These are phyloP conservation scores for Neurospora sp. DNA, from an alignment of 495 filamentous ascomycete genomes.

Conservation along the genomic window DNA sequence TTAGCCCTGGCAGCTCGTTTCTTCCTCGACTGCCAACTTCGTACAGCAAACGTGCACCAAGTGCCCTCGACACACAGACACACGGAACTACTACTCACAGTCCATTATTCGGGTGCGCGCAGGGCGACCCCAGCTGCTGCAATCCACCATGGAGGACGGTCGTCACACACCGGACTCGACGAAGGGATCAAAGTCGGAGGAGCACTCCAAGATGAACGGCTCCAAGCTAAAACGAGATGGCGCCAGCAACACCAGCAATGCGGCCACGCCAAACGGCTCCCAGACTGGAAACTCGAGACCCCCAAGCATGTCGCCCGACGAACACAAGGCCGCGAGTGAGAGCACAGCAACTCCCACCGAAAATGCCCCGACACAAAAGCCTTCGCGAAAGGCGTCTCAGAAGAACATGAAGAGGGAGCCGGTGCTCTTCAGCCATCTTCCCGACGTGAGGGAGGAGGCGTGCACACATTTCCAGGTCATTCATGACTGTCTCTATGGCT, in stretches of 20 bases:
- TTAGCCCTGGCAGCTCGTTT: neutral
- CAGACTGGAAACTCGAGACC: constrained; percentile 25
- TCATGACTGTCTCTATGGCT: constrained; percentile 72
- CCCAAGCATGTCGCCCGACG: constrained; percentile 34
- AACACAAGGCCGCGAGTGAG: constrained; percentile 29
- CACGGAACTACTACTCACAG: neutral
- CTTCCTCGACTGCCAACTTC: neutral
- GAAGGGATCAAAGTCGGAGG: constrained; percentile 22
- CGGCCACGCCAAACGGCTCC: constrained; percentile 29
- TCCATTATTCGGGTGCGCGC: neutral
- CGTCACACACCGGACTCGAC: constrained; percentile 23
- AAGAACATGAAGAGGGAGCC: constrained; percentile 53
- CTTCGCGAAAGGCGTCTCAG: constrained; percentile 63
- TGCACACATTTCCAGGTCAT: constrained; percentile 71
- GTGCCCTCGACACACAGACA: neutral
- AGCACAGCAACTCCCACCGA: constrained; percentile 30
- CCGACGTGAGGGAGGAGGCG: constrained; percentile 67
- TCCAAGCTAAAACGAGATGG: constrained; percentile 28
- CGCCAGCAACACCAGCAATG: constrained; percentile 10
- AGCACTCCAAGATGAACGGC: constrained; percentile 18
- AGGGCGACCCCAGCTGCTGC: neutral
- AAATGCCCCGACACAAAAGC: constrained; percentile 49
- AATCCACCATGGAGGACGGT: constrained; percentile 30
- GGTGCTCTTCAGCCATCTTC: constrained; percentile 56
- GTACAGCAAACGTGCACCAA: neutral